Conservation (phyloP, 306 rosid genomes). For the Acmispon strigosus region DNA sequence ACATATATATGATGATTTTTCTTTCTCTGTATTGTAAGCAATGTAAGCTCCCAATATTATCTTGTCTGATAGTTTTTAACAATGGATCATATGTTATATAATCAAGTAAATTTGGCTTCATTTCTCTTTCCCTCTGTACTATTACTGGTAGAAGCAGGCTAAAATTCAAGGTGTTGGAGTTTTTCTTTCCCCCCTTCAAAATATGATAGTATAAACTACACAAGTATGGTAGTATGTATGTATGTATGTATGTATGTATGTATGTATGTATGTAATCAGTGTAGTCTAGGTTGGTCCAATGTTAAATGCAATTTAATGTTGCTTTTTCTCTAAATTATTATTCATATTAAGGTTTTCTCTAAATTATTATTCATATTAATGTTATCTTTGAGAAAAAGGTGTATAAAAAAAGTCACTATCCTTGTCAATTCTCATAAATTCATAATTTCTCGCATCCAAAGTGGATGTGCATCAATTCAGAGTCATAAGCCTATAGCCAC, state of each 20-base stretch:
- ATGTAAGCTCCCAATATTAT: conserved; percentile 12
- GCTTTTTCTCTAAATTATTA: not conserved
- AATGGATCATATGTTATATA: conserved; percentile 15
- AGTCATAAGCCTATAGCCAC: not conserved
- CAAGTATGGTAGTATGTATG: too few species aligned
- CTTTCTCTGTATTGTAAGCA: not conserved
- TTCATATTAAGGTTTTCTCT: too few species aligned
- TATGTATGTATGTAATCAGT: too few species aligned
- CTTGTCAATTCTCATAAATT: conserved; percentile 19
- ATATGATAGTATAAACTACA: too few species aligned
- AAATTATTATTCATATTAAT: not conserved
- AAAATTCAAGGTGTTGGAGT: not conserved
- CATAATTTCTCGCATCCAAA: conserved; percentile 26
- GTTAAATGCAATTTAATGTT: not conserved
- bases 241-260: too few species aligned
- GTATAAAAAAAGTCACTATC: not conserved
- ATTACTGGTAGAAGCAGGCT: not conserved
- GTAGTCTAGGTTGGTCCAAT: not conserved
- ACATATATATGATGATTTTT: conserved; percentile 13
- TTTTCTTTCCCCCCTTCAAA: too few species aligned
- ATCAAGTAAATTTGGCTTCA: conserved; percentile 25
- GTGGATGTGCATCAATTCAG: conserved; percentile 1
- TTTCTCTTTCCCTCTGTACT: not conserved
- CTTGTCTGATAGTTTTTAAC: conserved; percentile 10
- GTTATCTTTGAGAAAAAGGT: not conserved